phyloP scores from a whole-genome alignment of 768 basidiomycete genomes.

The Leccinum arenicola region DNA sequence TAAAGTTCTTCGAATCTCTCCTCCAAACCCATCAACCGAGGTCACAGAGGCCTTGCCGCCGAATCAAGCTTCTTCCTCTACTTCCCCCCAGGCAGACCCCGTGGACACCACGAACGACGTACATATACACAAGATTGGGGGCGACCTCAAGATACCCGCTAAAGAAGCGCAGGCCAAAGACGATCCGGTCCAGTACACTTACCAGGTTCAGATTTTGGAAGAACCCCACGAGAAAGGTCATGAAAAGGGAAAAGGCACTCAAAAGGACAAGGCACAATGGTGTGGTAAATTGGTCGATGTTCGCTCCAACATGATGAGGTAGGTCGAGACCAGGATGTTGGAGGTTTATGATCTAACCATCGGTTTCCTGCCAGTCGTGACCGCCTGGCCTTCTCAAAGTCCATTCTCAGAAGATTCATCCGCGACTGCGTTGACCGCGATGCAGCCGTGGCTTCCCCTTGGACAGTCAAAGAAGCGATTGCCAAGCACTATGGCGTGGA shows the following conservation, averaged over 20 bases:
- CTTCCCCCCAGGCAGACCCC: constrained; percentile 43
- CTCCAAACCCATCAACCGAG: constrained; percentile 53
- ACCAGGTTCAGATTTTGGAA: constrained; percentile 85
- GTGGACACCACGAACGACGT: constrained; percentile 48
- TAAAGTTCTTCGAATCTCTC: constrained; percentile 73
- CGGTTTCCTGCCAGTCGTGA: constrained; percentile 64
- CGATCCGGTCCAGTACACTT: constrained; percentile 80
- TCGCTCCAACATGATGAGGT: constrained; percentile 79
- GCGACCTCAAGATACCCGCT: constrained; percentile 71
- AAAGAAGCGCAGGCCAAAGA: constrained; percentile 73
- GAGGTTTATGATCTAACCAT: constrained; percentile 2
- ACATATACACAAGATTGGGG: constrained; percentile 66
- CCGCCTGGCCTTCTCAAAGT: constrained; percentile 93
- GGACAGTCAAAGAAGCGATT: constrained; percentile 88
- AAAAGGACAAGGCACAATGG: constrained; percentile 61
- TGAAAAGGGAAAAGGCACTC: constrained; percentile 53
- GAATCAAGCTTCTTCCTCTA: constrained; percentile 37
- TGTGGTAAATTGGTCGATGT: constrained; percentile 84
- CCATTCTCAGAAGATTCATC: constrained; percentile 93
- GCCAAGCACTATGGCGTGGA: constrained; percentile 84
- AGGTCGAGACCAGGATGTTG: constrained; percentile 21
- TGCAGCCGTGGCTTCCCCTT: constrained; percentile 88
- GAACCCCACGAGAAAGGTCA: constrained; percentile 67
- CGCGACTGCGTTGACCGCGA: constrained; percentile 94
- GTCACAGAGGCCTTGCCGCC: constrained; percentile 32